A percentile compares a stretch with the other conserved stretches of the same genome.
Conservation (phyloP, 805 yeast species). For the Saccharomyces kudriavzevii region DNA sequence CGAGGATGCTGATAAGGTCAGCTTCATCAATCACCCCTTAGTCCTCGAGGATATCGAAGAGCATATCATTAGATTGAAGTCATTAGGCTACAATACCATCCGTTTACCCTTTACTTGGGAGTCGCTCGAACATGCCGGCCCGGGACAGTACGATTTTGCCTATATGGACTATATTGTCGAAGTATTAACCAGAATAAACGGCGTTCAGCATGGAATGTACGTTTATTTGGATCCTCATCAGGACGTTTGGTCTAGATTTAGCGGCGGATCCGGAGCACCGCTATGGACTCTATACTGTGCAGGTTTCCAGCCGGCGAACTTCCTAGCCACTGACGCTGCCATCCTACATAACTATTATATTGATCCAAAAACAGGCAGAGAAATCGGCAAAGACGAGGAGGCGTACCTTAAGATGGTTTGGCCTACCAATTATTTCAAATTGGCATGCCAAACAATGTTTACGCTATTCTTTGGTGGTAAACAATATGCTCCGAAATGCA, state of each 20-base stretch:
- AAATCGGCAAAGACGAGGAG: constrained; percentile 19
- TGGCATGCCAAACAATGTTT: constrained; percentile 76
- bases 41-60: constrained; percentile 61
- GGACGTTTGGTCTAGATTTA: constrained; percentile 84
- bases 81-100: constrained; percentile 75
- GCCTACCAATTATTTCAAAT: constrained; percentile 77
- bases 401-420: constrained; percentile 78
- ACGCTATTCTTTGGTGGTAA: constrained; percentile 78
- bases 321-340: constrained; percentile 70
- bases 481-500: constrained; percentile 66
- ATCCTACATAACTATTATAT: constrained; percentile 54
- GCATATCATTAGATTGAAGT: constrained; percentile 63
- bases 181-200: constrained; percentile 47
- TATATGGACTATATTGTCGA: constrained; percentile 63
- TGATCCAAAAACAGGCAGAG: constrained; percentile 33
- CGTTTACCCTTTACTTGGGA: constrained; percentile 85
- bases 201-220: constrained; percentile 58
- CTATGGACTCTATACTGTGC: constrained; percentile 87
- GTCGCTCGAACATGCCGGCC: constrained; percentile 82
- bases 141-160: constrained; percentile 71
- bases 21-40: constrained; percentile 81
- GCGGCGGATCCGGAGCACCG: constrained; percentile 93
- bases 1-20: constrained; percentile 62
- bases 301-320: constrained; percentile 73
- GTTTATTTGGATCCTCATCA: constrained; percentile 86